Percentiles rank a stretch among this genome's conserved stretches.
Conservation (phyloP, 2,329 filamentous ascomycete species). For the Akanthomyces lecanii region DNA sequence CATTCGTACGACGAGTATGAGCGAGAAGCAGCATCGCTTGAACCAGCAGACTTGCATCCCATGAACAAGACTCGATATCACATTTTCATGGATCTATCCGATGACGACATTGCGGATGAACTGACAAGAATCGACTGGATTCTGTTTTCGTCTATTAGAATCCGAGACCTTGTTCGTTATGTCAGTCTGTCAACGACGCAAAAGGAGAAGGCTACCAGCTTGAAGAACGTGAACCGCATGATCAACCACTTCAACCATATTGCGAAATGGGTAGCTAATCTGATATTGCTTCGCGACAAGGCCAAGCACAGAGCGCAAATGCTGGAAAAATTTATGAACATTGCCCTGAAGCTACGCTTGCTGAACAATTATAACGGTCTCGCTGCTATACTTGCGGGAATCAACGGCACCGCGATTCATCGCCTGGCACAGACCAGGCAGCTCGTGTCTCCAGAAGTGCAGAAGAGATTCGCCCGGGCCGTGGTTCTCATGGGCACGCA, state of each 20-base stretch:
- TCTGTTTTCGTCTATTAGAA: constrained; percentile 92
- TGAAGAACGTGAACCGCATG: constrained; percentile 90
- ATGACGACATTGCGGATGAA: constrained; percentile 84
- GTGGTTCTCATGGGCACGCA: constrained; percentile 90
- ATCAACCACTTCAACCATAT: constrained; percentile 88
- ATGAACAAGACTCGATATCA: constrained; percentile 86
- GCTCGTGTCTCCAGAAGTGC: constrained; percentile 64
- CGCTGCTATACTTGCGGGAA: constrained; percentile 87
- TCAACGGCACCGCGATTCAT: constrained; percentile 83
- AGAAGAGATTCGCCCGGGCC: constrained; percentile 82
- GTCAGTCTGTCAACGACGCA: constrained; percentile 70
- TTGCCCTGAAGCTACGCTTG: constrained; percentile 80
- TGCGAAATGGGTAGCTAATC: constrained; percentile 76
- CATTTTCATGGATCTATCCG: constrained; percentile 79
- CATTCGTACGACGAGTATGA: constrained; percentile 75
- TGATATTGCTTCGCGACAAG: constrained; percentile 87
- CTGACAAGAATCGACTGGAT: constrained; percentile 96
- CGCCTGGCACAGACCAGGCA: constrained; percentile 76
- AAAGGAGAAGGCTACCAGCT: constrained; percentile 69
- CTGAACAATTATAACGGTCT: constrained; percentile 97
- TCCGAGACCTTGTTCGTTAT: constrained; percentile 88
- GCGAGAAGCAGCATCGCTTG: constrained; percentile 67
- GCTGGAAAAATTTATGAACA: constrained; percentile 91
- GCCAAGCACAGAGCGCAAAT: constrained; percentile 89
- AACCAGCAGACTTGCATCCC: constrained; percentile 63